Evolutionary conservation across 176 grass and related monocot species (phyloP), one percentile per base, ranked within the genome.

Genomic region (Triticum aestivum): DNA sequence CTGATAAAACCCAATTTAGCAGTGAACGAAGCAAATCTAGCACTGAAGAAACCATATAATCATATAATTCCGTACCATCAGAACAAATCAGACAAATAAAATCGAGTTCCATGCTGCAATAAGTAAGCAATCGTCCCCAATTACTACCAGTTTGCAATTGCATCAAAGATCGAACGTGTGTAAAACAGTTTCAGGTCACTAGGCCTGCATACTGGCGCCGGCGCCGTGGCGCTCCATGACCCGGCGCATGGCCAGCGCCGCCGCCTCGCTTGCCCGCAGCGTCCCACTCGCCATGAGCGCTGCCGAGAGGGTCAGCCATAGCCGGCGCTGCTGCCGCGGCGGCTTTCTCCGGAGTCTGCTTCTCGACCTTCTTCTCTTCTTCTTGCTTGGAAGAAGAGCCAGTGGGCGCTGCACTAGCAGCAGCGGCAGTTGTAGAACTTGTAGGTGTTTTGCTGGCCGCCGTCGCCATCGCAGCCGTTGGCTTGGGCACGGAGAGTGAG

Each of bases 161-260:
- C 59, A 64, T 77, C 26, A 13, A 24, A 52, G 17, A 61, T 72
- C 17, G 9, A 62, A 24, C 54, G 2, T 58, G 54, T 58, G 54
- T 58, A 58, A 58, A 8, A 58, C 20, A 58, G 18, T 58, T 8
- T 20, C 54, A 20, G 5, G 17, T 0, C 15, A 56, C 24, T 75
- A 76, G 0, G 73, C 35, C 75, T 87, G 82, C 86, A 85, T 81
- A 27, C 79, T 72, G 30, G 64, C 75, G 71, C 77, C 73, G n/a
- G 87, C 17, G 30, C 92, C 92, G 24, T 94, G 90, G 81, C 88
- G 89, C 74, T 94, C 88, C 92, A 97, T 97, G 35, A 97, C 95
- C 23, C 92, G 79, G 51, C 82, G 89, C 56, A 91, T 89, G 14
- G 95, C 95, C 18, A 92, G 91, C 65, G 95, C 86, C 8, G 95